These are phyloP conservation scores for Heterobasidion occidentale DNA, from an alignment of 1,284 basidiomycete species.

Conservation along the genomic window DNA sequence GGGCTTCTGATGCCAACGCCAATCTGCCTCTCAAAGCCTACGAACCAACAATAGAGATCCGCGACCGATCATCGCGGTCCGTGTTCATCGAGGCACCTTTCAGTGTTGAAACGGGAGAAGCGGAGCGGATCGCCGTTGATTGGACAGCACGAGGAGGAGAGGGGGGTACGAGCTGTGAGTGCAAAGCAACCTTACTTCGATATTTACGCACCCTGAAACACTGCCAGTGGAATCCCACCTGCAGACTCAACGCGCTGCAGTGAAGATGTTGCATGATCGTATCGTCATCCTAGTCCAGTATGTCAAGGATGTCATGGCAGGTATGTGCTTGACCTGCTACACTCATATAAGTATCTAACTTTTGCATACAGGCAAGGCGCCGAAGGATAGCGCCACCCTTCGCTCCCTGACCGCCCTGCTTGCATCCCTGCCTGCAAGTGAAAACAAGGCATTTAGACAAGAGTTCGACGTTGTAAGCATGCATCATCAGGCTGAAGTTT, in stretches of 20 bases:
- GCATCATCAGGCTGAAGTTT: constrained; percentile 2
- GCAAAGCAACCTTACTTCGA: not conserved
- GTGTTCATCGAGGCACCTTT: constrained; percentile 80
- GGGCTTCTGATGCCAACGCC: constrained; percentile 45
- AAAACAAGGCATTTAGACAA: constrained; percentile 69
- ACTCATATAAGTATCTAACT: not conserved
- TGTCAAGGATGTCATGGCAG: constrained; percentile 65
- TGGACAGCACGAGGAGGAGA: constrained; percentile 89
- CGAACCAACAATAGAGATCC: constrained; percentile 80
- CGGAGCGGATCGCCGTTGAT: constrained; percentile 96
- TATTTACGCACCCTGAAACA: not conserved
- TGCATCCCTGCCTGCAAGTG: constrained; percentile 80
- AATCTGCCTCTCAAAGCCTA: constrained; percentile 86
- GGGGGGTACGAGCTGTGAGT: constrained; percentile 70
- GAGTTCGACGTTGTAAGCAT: constrained; percentile 77
- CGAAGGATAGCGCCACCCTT: constrained; percentile 72
- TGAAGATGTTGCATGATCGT: constrained; percentile 92
- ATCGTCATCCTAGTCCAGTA: constrained; percentile 81
- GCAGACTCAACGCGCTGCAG: constrained; percentile 87
- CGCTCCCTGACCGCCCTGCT: constrained; percentile 82
- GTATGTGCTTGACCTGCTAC: constrained; percentile 29
- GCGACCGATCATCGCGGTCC: constrained; percentile 66
- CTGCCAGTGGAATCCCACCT: constrained; percentile 79
- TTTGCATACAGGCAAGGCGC: constrained; percentile 43
- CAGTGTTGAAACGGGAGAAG: constrained; percentile 95